Conservation (phyloP, 345 rosid genomes). For the Citrus australasica region DNA sequence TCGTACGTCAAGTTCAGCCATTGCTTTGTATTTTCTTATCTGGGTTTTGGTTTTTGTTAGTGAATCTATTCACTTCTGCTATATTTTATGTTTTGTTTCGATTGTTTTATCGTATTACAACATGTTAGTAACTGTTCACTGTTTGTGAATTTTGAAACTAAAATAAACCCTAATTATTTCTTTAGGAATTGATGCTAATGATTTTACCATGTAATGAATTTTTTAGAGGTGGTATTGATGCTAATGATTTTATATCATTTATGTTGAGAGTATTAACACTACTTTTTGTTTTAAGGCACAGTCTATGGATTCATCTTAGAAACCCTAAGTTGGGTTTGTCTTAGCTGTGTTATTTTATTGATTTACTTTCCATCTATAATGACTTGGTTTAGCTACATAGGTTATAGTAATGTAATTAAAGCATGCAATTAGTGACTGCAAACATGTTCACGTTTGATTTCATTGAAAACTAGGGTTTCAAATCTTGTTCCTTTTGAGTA, state of each 20-base stretch:
- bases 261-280: conserved; percentile 9
- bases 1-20: conserved; percentile 39
- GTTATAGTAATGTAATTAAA: conserved; percentile 11
- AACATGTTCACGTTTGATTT: conserved; percentile 21
- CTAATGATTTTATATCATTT: conserved; percentile 1
- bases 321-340: conserved; percentile 47
- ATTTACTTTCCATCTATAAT: conserved; percentile 20
- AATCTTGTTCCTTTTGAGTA: conserved; percentile 12
- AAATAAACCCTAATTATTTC: conserved; percentile 44
- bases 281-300: conserved; percentile 1
- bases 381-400: conserved; percentile 13
- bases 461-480: conserved; percentile 46
- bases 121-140: conserved; percentile 33
- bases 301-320: conserved; percentile 19
- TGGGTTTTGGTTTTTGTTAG: conserved; percentile 37
- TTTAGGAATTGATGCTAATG: conserved; percentile 19
- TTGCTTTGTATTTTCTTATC: conserved; percentile 23
- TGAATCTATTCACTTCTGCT: conserved; percentile 35
- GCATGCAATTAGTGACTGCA: conserved; percentile 10
- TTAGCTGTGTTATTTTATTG: conserved; percentile 15
- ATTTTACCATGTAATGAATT: conserved; percentile 9
- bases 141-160: conserved; percentile 22
- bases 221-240: conserved; percentile 21
- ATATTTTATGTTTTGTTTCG: conserved; percentile 31
- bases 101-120: conserved; percentile 19